Evolutionary conservation across 169 alveolate species (phyloP), one percentile per base, ranked within the genome.

Genomic region (Eimeria falciformis): DNA sequence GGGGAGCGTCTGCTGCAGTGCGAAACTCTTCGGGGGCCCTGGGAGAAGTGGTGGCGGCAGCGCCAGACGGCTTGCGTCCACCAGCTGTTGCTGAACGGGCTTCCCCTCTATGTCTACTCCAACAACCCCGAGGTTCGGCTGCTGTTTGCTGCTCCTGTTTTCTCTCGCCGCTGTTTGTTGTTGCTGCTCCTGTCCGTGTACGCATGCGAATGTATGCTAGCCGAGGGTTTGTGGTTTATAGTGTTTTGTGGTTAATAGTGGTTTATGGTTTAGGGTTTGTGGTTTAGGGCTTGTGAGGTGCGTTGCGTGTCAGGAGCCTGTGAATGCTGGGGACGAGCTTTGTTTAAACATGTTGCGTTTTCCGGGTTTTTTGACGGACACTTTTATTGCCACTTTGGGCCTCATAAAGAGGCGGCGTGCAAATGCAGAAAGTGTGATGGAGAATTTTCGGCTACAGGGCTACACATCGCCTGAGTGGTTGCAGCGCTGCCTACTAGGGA

Each of bases 401-500:
- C 65, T 83, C 12, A 83, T 53, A 40, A 55, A 83, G 78, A 27
- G 79, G 73, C 79, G 81, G 46, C 91, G 91, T 12, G 79, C 79
- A 2, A 53, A 56, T 23, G 91, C 73, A 21, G 91, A 83, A 65
- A 58, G 78, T 50, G 78, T 53, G 29, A 50, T 55, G 29, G 91
- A 83, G 23, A 83, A 83, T 55, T 21, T 56, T 0, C 9, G 65
- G 66, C 47, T 58, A n/a, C 81, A 55, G 47, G 91, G 91, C 25
- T 83, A 83, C 91, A 83, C 91, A 25, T 83, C 79, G 4, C 91
- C 91, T 2, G 45, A 37, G 91, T 83, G 91, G 91, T 23, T 56
- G 18, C 91, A 83, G 79, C 86, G 86, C 58, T 75, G 68, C 43
- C 45, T 75, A 66, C 86, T 75, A 14, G 68, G 43, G 53, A 75